These are phyloP conservation scores for Linnemannia schmuckeri DNA, from an alignment of 192 early-diverging fungal genomes.

Conservation along the genomic window DNA sequence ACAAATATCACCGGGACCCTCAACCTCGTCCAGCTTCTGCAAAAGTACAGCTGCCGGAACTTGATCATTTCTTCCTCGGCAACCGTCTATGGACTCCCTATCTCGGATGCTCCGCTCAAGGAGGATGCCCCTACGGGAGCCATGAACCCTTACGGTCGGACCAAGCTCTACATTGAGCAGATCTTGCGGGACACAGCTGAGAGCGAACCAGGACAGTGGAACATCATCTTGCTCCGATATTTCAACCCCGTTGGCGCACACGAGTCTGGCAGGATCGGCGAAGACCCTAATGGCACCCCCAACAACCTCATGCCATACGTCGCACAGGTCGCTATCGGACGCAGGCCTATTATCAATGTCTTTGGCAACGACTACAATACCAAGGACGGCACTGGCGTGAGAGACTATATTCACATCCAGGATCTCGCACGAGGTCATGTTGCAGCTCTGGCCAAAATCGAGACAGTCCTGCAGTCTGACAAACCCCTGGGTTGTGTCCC, in stretches of 20 bases:
- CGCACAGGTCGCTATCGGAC: slow-evolving; percentile 90
- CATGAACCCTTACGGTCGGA: slow-evolving; percentile 92
- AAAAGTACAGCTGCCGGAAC: slow-evolving; percentile 83
- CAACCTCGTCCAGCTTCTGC: slow-evolving; percentile 83
- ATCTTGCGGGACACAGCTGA: slow-evolving; percentile 71
- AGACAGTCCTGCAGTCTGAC: slow-evolving; percentile 28
- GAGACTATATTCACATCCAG: slow-evolving; percentile 97
- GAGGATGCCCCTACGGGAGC: slow-evolving; percentile 77
- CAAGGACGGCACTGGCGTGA: slow-evolving; percentile 91
- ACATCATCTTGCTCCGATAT: slow-evolving; percentile 83
- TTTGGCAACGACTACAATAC: slow-evolving; percentile 97
- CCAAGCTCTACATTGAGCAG: slow-evolving; percentile 87
- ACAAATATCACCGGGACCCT: slow-evolving; percentile 94
- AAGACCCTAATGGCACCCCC: slow-evolving; percentile 88
- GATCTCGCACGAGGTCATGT: slow-evolving; percentile 93
- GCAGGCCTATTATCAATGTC: slow-evolving; percentile 84
- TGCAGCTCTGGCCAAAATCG: slow-evolving; percentile 84
- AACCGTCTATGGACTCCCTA: slow-evolving; percentile 81
- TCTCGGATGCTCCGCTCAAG: slow-evolving; percentile 45
- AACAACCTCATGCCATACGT: slow-evolving; percentile 97
- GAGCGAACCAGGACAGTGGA: slow-evolving; percentile 59
- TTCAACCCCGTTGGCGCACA: slow-evolving; percentile 99
- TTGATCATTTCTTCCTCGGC: slow-evolving; percentile 95
- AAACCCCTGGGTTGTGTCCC: slow-evolving; percentile 70
- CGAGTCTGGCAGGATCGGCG: slow-evolving; percentile 91